These are phyloP conservation scores for Aureobasidium musti DNA, from an alignment of 2,329 filamentous ascomycete species.

Conservation along the genomic window DNA sequence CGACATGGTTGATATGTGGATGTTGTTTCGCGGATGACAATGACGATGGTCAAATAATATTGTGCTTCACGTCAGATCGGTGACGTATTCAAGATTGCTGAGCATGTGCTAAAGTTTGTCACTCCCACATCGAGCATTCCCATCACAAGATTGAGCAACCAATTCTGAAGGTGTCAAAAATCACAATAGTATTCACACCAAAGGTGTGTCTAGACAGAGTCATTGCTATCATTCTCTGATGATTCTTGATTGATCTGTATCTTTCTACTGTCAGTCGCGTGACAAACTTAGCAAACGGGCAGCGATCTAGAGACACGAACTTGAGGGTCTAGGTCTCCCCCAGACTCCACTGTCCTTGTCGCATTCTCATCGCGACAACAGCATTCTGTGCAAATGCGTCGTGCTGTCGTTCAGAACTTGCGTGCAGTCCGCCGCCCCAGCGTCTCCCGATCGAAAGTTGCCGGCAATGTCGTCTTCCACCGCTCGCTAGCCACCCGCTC, in stretches of 20 bases:
- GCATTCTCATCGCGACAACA: not conserved
- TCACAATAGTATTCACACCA: not conserved
- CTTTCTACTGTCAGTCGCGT: not conserved
- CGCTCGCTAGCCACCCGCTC: slow-evolving; percentile 49
- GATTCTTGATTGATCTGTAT: not conserved
- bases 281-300: slow-evolving; percentile 1
- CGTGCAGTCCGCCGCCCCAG: slow-evolving; percentile 67
- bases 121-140: not conserved
- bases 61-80: not conserved
- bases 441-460: slow-evolving; percentile 20
- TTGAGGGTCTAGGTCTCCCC: not conserved
- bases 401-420: slow-evolving; percentile 67
- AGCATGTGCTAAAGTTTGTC: slow-evolving; percentile 5
- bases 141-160: not conserved
- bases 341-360: not conserved
- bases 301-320: not conserved
- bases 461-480: slow-evolving; percentile 33
- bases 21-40: not conserved
- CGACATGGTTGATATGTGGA: slow-evolving; percentile 55
- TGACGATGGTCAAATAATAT: not conserved
- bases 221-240: not conserved
- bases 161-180: not conserved
- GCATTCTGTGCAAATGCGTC: slow-evolving; percentile 62
- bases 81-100: not conserved
- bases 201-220: not conserved